Conservation (phyloP, 345 rosid species). For the Sisymbrium altissimum region DNA sequence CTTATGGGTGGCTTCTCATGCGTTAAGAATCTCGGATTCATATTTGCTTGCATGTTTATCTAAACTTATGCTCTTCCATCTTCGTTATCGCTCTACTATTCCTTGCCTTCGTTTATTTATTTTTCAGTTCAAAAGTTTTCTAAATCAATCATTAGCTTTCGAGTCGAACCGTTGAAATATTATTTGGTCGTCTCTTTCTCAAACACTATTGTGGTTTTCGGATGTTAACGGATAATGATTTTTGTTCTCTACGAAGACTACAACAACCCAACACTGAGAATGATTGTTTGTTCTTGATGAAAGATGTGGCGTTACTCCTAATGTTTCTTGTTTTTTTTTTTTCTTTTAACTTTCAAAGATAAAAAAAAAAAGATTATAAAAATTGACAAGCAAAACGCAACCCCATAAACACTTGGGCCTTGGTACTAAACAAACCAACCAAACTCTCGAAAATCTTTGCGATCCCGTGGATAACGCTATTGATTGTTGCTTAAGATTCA, state of each 20-base stretch:
- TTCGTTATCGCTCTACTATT: too few species aligned
- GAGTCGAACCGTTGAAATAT: not conserved
- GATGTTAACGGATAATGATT: not conserved
- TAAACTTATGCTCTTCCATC: not conserved
- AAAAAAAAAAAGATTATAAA: not conserved
- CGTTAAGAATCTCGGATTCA: not conserved
- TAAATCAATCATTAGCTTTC: too few species aligned
- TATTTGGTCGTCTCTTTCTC: not conserved
- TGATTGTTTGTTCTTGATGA: not conserved
- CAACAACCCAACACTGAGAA: not conserved
- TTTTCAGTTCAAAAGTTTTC: too few species aligned
- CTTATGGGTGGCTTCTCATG: slow-evolving; percentile 33
- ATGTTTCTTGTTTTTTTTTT: not conserved
- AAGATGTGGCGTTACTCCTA: not conserved
- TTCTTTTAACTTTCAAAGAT: not conserved
- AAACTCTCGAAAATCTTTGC: not conserved
- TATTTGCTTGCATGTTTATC: slow-evolving; percentile 15
- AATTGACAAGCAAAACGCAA: not conserved
- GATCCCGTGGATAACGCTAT: not conserved
- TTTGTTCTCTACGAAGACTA: not conserved
- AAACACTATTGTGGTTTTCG: not conserved
- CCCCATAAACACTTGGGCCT: not conserved
- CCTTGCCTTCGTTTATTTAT: too few species aligned
- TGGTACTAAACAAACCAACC: not conserved
- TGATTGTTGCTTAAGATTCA: slow-evolving; percentile 13